phyloP scores from a whole-genome alignment of 2,329 filamentous ascomycete genomes.

The Onygenales sp. region DNA sequence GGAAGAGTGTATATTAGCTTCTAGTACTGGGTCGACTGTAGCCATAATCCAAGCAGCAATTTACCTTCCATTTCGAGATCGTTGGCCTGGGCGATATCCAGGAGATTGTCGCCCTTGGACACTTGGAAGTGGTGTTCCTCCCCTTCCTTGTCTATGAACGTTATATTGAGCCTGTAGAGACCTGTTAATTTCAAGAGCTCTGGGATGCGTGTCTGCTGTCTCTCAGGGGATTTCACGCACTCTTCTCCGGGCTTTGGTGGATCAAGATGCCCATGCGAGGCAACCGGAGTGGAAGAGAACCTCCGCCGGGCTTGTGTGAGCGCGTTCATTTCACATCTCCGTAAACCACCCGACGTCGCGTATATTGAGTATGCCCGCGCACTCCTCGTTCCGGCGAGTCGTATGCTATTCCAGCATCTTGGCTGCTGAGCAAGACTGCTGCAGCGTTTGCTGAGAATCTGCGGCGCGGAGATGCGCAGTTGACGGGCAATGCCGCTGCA shows the following conservation, averaged over 20 bases:
- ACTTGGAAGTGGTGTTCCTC: constrained; percentile 68
- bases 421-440: not conserved
- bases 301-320: constrained; percentile 29
- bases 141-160: constrained; percentile 88
- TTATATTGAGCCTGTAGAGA: constrained; percentile 62
- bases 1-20: not conserved
- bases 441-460: not conserved
- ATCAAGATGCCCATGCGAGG: constrained; percentile 67
- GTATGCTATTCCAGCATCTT: constrained; percentile 2
- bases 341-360: constrained; percentile 5
- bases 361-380: not conserved
- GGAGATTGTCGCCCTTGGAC: constrained; percentile 76
- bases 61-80: constrained; percentile 93
- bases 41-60: constrained; percentile 6
- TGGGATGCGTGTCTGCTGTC: not conserved
- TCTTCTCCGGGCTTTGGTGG: constrained; percentile 86
- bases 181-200: constrained; percentile 1
- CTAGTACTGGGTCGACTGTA: not conserved
- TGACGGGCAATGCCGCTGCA: constrained; percentile 3
- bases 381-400: not conserved
- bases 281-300: constrained; percentile 57
- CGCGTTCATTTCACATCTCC: constrained; percentile 1
- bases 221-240: constrained; percentile 43
- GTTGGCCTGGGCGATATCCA: constrained; percentile 90
- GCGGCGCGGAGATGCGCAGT: not conserved